Base-by-base conservation (phyloP, 2,329 filamentous ascomycete genomes). In the Macrophomina phaseolina region DNA sequence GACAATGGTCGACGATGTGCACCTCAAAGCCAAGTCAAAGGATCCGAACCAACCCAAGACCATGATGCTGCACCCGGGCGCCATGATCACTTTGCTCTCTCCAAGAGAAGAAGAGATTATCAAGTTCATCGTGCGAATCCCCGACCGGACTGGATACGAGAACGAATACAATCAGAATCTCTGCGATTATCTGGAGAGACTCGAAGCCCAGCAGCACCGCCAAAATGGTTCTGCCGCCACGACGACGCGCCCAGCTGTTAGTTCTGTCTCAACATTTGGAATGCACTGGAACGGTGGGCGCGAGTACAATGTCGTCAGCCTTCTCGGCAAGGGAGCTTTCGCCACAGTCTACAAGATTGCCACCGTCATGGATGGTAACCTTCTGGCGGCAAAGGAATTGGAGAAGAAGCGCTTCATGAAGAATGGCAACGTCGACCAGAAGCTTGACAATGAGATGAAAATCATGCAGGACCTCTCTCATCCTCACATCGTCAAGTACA, bases 371-470 rank as follows among this genome's bases (percentile, higher is more conserved):
- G 89, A 95, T 73, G 95, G 95, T 1, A 83, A 87, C 36, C 88
- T 94, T 0, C 96, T 91, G 73, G 95, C 95, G 4, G 94, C 93
- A 14, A 99, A 99, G 77, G 93, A 98, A 78, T 87, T 99, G 4
- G 93, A 97, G 78, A 98, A 97, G 81, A 88, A 91, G 63, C 89
- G 90, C 18, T 97, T 97, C 75, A 92, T 97, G 83, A 97, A 97
- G 81, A 95, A 97, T 72, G 94, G 93, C 2, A 84, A 94, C 23
- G 80, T 97, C 28, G 93, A 97, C 73, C 90, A 93, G 71, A 97
- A 96, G 77, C 91, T 98, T 14, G 92, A 97, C 75, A 97, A 96
- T 73, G 95, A 99, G 80, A 94, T 99, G 90, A 91, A 89, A 70
- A 98, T 99, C 72, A 98, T 99, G 93, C 89, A 90, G 73, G 86